Conservation (phyloP, 805 yeast genomes). For the Millerozyma acaciae region DNA sequence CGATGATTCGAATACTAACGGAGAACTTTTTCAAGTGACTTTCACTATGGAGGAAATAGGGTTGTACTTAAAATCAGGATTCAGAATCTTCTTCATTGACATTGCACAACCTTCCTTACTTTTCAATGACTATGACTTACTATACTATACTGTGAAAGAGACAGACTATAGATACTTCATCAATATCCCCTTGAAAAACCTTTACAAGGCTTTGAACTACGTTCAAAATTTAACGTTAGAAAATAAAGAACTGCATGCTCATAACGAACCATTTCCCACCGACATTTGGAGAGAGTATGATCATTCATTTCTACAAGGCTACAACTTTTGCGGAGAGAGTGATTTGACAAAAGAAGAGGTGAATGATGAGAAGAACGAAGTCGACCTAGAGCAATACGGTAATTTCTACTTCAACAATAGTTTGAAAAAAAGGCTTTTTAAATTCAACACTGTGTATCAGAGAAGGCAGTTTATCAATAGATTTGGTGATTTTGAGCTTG, state of each 20-base stretch:
- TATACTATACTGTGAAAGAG: conserved; percentile 39
- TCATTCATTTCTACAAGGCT: conserved; percentile 10
- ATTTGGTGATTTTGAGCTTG: conserved; percentile 37
- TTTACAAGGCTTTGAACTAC: conserved; percentile 43
- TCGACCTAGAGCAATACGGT: conserved; percentile 26
- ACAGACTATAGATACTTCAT: conserved; percentile 40
- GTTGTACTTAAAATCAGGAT: conserved; percentile 48
- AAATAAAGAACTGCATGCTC: conserved; percentile 8
- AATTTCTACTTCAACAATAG: conserved; percentile 31
- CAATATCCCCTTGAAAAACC: conserved; percentile 42
- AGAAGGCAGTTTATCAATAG: conserved; percentile 38
- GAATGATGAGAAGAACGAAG: neutral
- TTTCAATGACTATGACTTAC: conserved; percentile 40
- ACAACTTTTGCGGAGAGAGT: neutral
- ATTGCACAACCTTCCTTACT: conserved; percentile 37
- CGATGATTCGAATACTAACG: neutral
- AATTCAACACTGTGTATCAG: conserved; percentile 40
- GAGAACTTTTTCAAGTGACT: conserved; percentile 25
- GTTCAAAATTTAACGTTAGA: conserved; percentile 27
- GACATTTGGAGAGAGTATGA: conserved; percentile 18
- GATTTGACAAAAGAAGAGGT: neutral
- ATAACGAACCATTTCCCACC: conserved; percentile 20
- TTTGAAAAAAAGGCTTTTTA: conserved; percentile 29
- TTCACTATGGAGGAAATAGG: conserved; percentile 57
- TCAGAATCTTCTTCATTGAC: conserved; percentile 44